Base-by-base conservation (phyloP, 2,329 filamentous ascomycete genomes). In the Triangularia verruculosa region DNA sequence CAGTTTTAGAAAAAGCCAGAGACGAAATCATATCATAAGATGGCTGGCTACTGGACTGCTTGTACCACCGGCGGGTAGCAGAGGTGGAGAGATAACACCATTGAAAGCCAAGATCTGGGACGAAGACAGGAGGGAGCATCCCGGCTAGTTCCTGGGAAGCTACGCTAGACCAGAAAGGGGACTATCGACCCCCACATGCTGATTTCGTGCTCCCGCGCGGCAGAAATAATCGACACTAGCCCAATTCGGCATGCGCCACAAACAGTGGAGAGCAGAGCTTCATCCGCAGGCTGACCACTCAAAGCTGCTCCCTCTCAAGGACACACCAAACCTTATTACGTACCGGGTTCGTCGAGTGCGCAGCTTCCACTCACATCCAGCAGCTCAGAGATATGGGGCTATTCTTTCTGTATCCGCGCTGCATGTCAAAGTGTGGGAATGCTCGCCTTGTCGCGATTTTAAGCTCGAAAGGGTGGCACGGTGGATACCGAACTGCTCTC, bases 251-350 rank as follows among this genome's bases (percentile, higher is more conserved):
- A 57, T 51, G 65, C 47, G 34, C 47, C 61, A 61, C 57, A 11
- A 12, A 32, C 54, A 53, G 58, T 56, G 59, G 57, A 32, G 57
- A 57, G 39, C 51, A 54, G 15, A 47, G 39, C n/a, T 47, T 47
- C 39, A 47, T 8, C 51, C 20, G 22, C 51, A 25, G 22, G 20
- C 25, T 34, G 39, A 51, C 63, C 67, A 64, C 59, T 67, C 63
- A 68, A 55, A 61, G 17, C 30, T 25, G 17, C 22, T 30, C 30
- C 39, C 12, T 17, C 56, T 22, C 25, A 53, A 39, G 43, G 13
- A 12, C 39, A 59, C 56, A 64, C 57, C 65, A 64, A 65, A 68
- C 67, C 22, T n/a, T 51, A 67, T 68, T 68, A 67, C 67, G 65
- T 67, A 67, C 63, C 64, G 24, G 56, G 59, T 63, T 67, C 52